Base-by-base conservation (phyloP, 805 yeast genomes). In the Starmerella bombi region DNA sequence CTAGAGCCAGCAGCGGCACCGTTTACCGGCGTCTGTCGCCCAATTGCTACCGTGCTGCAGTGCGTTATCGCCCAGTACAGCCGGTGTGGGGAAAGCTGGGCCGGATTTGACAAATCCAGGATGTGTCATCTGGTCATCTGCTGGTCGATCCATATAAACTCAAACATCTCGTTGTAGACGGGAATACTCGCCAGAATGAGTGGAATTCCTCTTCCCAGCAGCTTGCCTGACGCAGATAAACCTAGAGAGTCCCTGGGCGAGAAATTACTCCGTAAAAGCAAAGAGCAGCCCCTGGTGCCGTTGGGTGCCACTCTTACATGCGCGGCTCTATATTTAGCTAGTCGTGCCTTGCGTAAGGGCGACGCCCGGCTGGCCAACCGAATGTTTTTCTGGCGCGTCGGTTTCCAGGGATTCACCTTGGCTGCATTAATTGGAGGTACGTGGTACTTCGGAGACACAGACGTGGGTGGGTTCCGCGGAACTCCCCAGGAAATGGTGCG, bases 371-470 rank as follows among this genome's bases (percentile, higher is more conserved):
- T 74, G 40, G 93, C 95, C 0, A 94, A 86, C 61, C 71, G 72
- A 36, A 85, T 82, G 74, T 86, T 83, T 66, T 70, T 88, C 51
- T 82, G 84, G 74, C 78, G 96, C 67, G 88, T 86, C 34, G 91
- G 73, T 0, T 69, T 84, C 51, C 96, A 86, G 61, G 83, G 80
- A 3, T 72, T 79, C 43, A 86, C 96, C 0, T 63, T 86, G 32
- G 76, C 75, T 14, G 94, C 94, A 0, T 65, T 86, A 37, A 77
- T 85, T 5, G 75, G 74, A 10, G 96, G 95, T 32, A 85, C 93
- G 4, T 44, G 34, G 38, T 50, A 48, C 34, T 67, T 67, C 50
- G 65, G 70, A 43, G 82, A 72, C 45, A 20, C 65, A 59, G 88
- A 82, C 50, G 50, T 46, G n/a, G 50, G 50, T 19, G 50, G 50